Evolutionary conservation across 352 stramenopile genomes (phyloP).

Genomic region (Phytophthora quininea): DNA sequence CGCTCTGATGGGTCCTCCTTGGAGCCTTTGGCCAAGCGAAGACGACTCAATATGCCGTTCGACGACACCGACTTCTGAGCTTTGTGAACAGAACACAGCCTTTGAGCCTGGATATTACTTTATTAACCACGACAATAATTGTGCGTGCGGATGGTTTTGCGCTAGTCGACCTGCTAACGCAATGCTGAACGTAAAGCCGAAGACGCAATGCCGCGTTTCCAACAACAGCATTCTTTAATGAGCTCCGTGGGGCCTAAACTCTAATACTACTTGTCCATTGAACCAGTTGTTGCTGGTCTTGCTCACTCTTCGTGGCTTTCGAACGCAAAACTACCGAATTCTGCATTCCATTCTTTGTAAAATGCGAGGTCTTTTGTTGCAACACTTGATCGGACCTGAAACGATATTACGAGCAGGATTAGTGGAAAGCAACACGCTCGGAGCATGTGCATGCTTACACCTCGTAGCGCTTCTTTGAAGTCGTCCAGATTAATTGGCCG

Average conservation of each 20-base stretch:
- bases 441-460: slow-evolving; percentile 34
- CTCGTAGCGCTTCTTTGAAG: slow-evolving; percentile 93
- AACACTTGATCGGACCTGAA: slow-evolving; percentile 94
- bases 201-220: too few relatives aligned
- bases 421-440: neutral
- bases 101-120: slow-evolving; percentile 21
- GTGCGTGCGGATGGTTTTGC: slow-evolving; percentile 8
- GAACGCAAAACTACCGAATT: slow-evolving; percentile 92
- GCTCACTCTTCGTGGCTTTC: slow-evolving; percentile 64
- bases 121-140: slow-evolving; percentile 47
- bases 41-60: slow-evolving; percentile 84
- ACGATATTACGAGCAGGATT: neutral
- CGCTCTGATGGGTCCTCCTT: slow-evolving; percentile 31
- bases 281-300: neutral
- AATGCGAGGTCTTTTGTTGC: slow-evolving; percentile 93
- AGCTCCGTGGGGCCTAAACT: slow-evolving; percentile 12
- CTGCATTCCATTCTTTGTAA: slow-evolving; percentile 93
- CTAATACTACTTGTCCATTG: neutral
- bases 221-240: too few relatives aligned
- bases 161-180: neutral
- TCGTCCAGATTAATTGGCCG: slow-evolving; percentile 95
- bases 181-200: too few relatives aligned
- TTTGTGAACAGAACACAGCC: slow-evolving; percentile 9
- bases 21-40: slow-evolving; percentile 66
- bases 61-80: slow-evolving; percentile 75